Evolutionary conservation across 331 rosid genomes (phyloP).

Genomic region (Arachis monticola): DNA sequence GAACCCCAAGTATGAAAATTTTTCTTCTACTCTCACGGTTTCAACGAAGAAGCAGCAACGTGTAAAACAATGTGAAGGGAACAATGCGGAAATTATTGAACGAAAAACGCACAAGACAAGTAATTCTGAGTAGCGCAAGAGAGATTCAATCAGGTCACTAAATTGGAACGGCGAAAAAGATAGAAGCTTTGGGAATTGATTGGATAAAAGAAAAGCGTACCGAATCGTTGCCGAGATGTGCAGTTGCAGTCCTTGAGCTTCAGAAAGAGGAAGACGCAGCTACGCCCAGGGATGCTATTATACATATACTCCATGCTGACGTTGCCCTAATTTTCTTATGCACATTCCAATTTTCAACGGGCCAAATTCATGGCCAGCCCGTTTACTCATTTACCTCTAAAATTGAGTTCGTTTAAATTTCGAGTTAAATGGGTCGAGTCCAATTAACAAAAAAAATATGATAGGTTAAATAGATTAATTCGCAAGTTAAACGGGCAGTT

Average conservation of each 20-base stretch:
- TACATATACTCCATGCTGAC: background rate
- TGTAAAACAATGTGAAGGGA: background rate
- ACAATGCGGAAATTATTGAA: background rate
- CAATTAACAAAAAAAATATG: no score
- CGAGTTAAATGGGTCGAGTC: no score
- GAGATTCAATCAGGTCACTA: background rate
- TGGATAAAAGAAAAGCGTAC: background rate
- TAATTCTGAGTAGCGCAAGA: background rate
- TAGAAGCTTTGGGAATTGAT: background rate
- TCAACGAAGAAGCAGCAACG: background rate
- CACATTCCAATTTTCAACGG: no score
- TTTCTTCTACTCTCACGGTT: background rate
- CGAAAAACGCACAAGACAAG: background rate
- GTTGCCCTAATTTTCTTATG: conserved; percentile 17
- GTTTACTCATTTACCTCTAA: no score
- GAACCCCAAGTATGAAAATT: background rate
- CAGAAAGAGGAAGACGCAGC: background rate
- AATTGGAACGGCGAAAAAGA: background rate
- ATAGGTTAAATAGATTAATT: no score
- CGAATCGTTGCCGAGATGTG: background rate
- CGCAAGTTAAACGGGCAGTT: no score
- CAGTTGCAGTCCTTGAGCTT: background rate
- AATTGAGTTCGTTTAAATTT: no score
- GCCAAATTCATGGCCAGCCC: no score
- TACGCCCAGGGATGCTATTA: background rate